A percentile compares a stretch with the other conserved stretches of the same genome.
Conservation (phyloP, 2,329 filamentous ascomycete species). For the Drechslerella coelobrocha region DNA sequence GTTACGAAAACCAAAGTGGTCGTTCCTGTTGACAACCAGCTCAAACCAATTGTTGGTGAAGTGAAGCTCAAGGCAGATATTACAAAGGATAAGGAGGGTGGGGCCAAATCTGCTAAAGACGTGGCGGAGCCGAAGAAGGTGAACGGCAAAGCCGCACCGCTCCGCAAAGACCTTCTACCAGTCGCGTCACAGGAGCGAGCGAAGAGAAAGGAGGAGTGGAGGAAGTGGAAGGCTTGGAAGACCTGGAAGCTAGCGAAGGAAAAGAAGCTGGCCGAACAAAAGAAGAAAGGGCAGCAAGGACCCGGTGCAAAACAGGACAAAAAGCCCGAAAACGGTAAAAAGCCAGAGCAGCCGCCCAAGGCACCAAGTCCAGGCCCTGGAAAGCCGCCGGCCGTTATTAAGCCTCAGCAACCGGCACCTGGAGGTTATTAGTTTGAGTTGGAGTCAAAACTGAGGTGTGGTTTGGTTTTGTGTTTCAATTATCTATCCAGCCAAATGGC, state of each 20-base stretch:
- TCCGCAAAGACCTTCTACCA: conserved; percentile 19
- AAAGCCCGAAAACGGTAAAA: background rate
- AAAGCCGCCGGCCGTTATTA: no score
- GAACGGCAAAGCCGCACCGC: conserved; percentile 11
- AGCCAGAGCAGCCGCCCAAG: background rate
- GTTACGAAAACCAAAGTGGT: conserved; percentile 21
- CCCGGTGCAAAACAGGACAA: no score
- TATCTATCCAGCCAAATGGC: no score
- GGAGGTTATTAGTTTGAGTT: no score
- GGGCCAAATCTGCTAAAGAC: conserved; percentile 5
- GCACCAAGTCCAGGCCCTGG: no score
- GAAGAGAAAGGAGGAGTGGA: background rate
- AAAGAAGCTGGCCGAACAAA: background rate
- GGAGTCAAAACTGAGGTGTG: no score
- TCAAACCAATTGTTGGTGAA: conserved; percentile 20
- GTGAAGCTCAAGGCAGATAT: conserved; percentile 1
- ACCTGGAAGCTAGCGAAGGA: background rate
- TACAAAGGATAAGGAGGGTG: conserved; percentile 38
- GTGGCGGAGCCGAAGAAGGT: conserved; percentile 14
- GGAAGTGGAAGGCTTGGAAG: no score
- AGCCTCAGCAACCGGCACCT: no score
- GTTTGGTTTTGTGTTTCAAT: no score
- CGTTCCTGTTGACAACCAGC: conserved; percentile 1
- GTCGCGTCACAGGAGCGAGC: background rate
- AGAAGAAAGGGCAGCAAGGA: background rate